These are phyloP conservation scores for Tolypocladium guangdongense DNA, from an alignment of 2,329 filamentous ascomycete genomes.

Conservation along the genomic window DNA sequence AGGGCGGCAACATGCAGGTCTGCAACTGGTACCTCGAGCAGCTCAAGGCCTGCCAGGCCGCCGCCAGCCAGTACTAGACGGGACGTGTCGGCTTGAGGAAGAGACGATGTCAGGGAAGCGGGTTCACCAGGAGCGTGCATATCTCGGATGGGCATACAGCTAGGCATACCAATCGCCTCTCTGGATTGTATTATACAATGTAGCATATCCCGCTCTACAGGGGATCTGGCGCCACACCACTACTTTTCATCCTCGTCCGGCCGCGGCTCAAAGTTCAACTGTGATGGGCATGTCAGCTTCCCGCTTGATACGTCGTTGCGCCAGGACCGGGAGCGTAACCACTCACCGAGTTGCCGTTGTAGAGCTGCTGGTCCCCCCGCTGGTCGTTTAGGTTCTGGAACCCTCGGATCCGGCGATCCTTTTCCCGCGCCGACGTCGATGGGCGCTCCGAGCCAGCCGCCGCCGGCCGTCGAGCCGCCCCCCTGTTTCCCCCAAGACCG, in stretches of 20 bases:
- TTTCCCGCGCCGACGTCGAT: conserved; percentile 9
- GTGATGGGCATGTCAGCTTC: conserved; percentile 7
- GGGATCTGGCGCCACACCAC: conserved; percentile 1
- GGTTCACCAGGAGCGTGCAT: neutral
- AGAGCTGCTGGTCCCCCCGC: conserved; percentile 57
- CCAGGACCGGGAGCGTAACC: neutral
- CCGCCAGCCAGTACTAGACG: conserved; percentile 58
- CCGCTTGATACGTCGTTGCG: too few species aligned
- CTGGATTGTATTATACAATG: conserved; percentile 16
- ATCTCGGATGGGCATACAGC: neutral
- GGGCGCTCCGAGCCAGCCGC: neutral
- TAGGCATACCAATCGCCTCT: neutral
- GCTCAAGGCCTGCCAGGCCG: conserved; percentile 79
- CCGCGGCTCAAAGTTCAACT: conserved; percentile 60
- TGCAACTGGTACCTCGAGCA: conserved; percentile 98
- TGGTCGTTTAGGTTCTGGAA: conserved; percentile 38
- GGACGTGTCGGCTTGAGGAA: too few species aligned
- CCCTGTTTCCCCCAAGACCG: conserved; percentile 11
- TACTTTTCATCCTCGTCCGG: conserved; percentile 42
- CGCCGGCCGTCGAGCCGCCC: neutral
- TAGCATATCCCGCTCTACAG: conserved; percentile 14
- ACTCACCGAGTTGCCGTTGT: conserved; percentile 83
- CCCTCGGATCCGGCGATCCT: conserved; percentile 13
- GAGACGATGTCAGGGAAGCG: too few species aligned
- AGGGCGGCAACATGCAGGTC: conserved; percentile 86